Base-by-base conservation (phyloP, 441 rosid genomes). In the Populus hybrid region DNA sequence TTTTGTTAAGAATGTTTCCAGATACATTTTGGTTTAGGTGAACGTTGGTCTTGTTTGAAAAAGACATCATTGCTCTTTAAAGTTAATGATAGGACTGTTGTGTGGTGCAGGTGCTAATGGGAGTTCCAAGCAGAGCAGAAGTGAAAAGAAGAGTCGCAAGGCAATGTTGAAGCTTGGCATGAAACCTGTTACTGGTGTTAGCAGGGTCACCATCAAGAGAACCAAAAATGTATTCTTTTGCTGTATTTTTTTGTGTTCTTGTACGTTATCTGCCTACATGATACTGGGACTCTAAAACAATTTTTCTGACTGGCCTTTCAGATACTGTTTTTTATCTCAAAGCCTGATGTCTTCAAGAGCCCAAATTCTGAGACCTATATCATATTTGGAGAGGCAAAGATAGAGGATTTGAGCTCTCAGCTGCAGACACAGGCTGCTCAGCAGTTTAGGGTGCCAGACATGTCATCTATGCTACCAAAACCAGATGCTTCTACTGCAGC, bases 101-200 rank as follows among this genome's bases (percentile, higher is more conserved):
- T 23, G 11, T 53, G 87, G 82, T 79, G 94, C 87, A 76, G 98
- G 89, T 71, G 92, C 82, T 68, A 87, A 83, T 77, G 88, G 92
- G 77, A 86, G 85, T 70, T 90, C 91, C 59, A 94, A 92, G 80
- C 97, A 94, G 82, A 94, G 96, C 89, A 87, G 94, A 81, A 94
- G 97, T 45, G 97, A 91, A 77, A 94, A 94, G 88, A 93, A 94
- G 89, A 91, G 94, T 78, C 93, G 97, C 53, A 94, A 92, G 81
- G 98, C 98, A 0, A 94, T 93, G 98, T 74, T 91, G 77, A 94
- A 94, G 85, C 94, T 94, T 56, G 98, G 98, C 12, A 93, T 93
- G 97, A 93, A 93, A 84, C 91, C 95, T 70, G 85, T 94, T 42
- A 71, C 89, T 45, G 98, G 97, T 79, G 94, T 94, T 76, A 93